Base-by-base conservation (phyloP, 352 stramenopile species). In the Phytophthora cryptogea region DNA sequence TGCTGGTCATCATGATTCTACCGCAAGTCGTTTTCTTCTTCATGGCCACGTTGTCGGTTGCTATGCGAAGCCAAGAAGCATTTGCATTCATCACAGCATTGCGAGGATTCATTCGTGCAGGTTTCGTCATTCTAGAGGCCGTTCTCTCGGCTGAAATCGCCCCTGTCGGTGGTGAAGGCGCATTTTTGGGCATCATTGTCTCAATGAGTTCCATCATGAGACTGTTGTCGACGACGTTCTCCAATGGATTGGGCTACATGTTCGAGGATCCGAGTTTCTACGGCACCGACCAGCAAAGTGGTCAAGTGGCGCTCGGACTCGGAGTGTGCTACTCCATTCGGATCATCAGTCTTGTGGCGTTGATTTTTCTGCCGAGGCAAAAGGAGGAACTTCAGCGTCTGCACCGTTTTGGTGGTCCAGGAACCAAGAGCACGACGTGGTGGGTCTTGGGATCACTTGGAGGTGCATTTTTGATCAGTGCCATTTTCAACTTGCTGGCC, bases 181-280 rank as follows among this genome's bases (percentile, higher is more conserved):
- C 78, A 4, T 77, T 80, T 6, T 40, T 86, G 0, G 81, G 81
- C 6, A 46, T 83, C 8, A 52, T 90, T 49, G 69, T 81, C 28
- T 88, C 81, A 0, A 74, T 84, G 59, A 68, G 68, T 10, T 74
- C 59, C 10, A 82, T 83, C 52, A 80, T 84, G 71, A 47, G 76
- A 14, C 47, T 88, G 11, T 36, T 86, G 0, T 68, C 72, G 0
- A 75, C 75, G 2, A 83, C 74, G 0, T 55, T 62, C 36, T 83
- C 78, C 4, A 87, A 85, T 36, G 31, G 48, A 0, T 28, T 88
- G 1, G 70, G 75, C 46, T 79, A 76, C 51, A 53, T 54, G 30
- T 81, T 89, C 23, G 55, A 78, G 40, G 61, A 59, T 6, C 65
- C 66, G 23, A 55, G 54, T 40, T 47, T 56, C 10, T 49, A 59